Evolutionary conservation across 1,139 yeast genomes (phyloP).

Genomic region (Saccharomyces hybrid): DNA sequence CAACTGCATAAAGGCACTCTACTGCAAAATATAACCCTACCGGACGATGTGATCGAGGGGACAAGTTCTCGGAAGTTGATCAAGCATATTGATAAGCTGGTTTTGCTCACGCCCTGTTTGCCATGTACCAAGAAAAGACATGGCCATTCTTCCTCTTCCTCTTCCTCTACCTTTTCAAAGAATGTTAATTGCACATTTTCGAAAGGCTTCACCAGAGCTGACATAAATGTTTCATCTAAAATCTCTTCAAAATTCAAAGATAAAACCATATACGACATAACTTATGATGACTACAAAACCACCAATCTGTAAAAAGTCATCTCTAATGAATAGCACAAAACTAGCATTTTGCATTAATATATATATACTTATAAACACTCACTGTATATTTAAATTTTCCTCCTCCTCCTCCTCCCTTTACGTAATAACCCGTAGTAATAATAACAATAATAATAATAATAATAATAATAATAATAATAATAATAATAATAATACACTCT

Average conservation of each 20-base stretch:
- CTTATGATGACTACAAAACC: slow-evolving; percentile 14
- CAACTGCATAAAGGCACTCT: slow-evolving; percentile 2
- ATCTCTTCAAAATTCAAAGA: slow-evolving; percentile 12
- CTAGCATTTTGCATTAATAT: neutral
- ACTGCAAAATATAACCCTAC: slow-evolving; percentile 6
- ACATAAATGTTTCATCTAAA: slow-evolving; percentile 20
- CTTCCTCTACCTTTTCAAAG: neutral
- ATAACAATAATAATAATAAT: no score
- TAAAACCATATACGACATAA: slow-evolving; percentile 17
- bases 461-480: no score
- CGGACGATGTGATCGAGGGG: slow-evolving; percentile 1
- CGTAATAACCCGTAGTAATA: no score
- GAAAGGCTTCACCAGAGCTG: slow-evolving; percentile 27
- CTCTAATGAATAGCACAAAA: slow-evolving; percentile 1
- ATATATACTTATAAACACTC: neutral
- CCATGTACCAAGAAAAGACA: slow-evolving; percentile 21
- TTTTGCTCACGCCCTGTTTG: slow-evolving; percentile 25
- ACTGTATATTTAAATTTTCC: no score
- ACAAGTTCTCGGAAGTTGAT: slow-evolving; percentile 9
- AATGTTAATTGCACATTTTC: slow-evolving; percentile 16
- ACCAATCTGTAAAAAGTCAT: neutral
- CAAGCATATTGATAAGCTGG: slow-evolving; percentile 28
- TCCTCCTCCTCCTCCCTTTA: no score
- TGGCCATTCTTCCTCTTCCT: neutral
- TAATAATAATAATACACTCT: no score